Conservation (phyloP, 2,329 filamentous ascomycete species). For the Cordyceps cateniannulata region DNA sequence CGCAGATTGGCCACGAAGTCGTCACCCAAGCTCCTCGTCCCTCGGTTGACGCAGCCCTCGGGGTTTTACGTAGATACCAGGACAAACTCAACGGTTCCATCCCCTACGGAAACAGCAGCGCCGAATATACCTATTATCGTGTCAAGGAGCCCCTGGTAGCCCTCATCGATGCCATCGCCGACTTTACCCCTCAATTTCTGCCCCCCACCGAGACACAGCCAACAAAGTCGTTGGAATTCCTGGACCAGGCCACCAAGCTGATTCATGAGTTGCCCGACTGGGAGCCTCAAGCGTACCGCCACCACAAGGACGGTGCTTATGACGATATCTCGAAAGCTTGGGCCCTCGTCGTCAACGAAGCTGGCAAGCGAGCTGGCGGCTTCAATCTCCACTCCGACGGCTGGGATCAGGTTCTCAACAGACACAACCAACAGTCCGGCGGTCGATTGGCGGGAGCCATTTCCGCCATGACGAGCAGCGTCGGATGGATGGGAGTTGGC, state of each 20-base stretch:
- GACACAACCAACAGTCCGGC: conserved; percentile 81
- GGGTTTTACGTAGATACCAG: conserved; percentile 78
- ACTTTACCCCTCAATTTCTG: conserved; percentile 93
- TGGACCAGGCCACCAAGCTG: conserved; percentile 84
- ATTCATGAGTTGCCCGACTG: conserved; percentile 87
- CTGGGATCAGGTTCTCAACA: conserved; percentile 83
- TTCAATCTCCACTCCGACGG: conserved; percentile 83
- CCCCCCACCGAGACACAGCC: conserved; percentile 83
- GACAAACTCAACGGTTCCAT: conserved; percentile 70
- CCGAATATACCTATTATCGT: conserved; percentile 92
- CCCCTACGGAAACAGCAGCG: conserved; percentile 76
- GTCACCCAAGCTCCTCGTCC: conserved; percentile 80
- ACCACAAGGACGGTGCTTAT: conserved; percentile 92
- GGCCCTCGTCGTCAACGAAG: conserved; percentile 85
- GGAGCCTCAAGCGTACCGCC: conserved; percentile 80
- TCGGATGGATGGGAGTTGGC: conserved; percentile 67
- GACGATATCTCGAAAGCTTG: conserved; percentile 93
- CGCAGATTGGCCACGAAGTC: conserved; percentile 79
- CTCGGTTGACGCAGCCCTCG: conserved; percentile 70
- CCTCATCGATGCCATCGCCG: conserved; percentile 81
- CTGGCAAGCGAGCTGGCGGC: conserved; percentile 82
- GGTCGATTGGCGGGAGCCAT: conserved; percentile 77
- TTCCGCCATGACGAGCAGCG: conserved; percentile 63
- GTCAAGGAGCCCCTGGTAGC: conserved; percentile 74
- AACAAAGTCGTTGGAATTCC: conserved; percentile 75